Base-by-base conservation (phyloP, 2,329 filamentous ascomycete species). In the Pseudogymnoascus sp. region DNA sequence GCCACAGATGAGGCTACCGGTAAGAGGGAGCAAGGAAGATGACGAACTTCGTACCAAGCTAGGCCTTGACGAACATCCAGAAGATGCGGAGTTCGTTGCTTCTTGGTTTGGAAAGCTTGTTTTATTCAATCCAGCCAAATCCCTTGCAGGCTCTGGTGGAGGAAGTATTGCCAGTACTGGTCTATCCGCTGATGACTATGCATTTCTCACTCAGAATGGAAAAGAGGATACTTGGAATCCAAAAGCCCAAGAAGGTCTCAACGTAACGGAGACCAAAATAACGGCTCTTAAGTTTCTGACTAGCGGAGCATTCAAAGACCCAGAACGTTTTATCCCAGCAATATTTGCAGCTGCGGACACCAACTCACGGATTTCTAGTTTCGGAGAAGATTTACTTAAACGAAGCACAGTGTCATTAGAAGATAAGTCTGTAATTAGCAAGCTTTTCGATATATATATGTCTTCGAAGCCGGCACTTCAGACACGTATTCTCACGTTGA, bases 311-410 rank as follows among this genome's bases (percentile, higher is more conserved):
- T 97, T 99, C 74, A 87, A 79, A 0, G 91, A 97, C 65, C 77
- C 85, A 0, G 90, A 97, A 71, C 87, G 92, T 33, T 91, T 97
- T 69, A 74, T 97, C 11, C 89, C 93, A 0, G 89, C 91, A 0
- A 76, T 97, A 1, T 92, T 90, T 72, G 92, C 93, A 4, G 88
- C 91, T 25, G 88, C 91, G 0, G 93, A 93, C 74, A 79, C 87
- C 1, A 95, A 97, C 67, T 91, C 88, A 37, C 84, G 88, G 7
- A 87, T 97, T 38, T 87, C 90, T 9, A 86, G 89, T n/a, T 78
- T 91, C n/a, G 93, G 90, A 0, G 91, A 97, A 63, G 92, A 96
- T 69, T 84, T 96, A 59, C 76, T 97, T 67, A 99, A 97, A 75
- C 83, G 93, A 67, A 89, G 85, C 31, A 82, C 85, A 1, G 83